Evolutionary conservation across 139 green algal genomes (phyloP).

Genomic region (Pycnococcus provasolii): DNA sequence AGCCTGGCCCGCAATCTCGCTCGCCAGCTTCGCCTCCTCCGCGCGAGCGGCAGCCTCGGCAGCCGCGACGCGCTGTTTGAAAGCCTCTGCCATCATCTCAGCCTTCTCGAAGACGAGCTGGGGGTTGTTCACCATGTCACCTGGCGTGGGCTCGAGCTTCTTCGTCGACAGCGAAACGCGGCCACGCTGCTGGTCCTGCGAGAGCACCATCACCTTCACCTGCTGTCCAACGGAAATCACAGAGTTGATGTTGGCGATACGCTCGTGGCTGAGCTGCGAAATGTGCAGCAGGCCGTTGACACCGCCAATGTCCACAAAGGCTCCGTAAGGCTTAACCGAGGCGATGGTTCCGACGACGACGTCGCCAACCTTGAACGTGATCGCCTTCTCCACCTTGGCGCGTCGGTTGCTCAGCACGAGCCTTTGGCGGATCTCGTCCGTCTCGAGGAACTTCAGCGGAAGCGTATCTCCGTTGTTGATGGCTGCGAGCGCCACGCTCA

Average conservation of each 20-base stretch:
- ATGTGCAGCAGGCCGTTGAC: conserved; percentile 91
- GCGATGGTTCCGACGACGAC: conserved; percentile 83
- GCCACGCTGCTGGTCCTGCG: conserved; percentile 69
- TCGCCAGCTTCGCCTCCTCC: conserved; percentile 28
- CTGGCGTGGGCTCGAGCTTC: conserved; percentile 91
- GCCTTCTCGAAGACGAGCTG: conserved; percentile 84
- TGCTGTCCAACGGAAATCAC: conserved; percentile 75
- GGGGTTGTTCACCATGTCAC: conserved; percentile 89
- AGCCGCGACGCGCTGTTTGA: conserved; percentile 44
- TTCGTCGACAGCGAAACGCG: conserved; percentile 87
- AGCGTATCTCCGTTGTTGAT: conserved; percentile 50
- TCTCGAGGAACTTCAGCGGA: conserved; percentile 85
- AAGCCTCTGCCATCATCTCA: conserved; percentile 84
- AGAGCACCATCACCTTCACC: conserved; percentile 97
- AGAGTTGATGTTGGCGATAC: conserved; percentile 78
- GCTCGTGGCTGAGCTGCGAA: conserved; percentile 87
- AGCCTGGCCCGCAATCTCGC: conserved; percentile 4
- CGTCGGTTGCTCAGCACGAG: conserved; percentile 72
- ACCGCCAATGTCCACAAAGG: conserved; percentile 91
- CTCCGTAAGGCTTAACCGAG: conserved; percentile 86
- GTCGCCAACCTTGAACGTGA: conserved; percentile 56
- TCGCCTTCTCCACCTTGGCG: conserved; percentile 31
- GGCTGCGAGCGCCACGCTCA: conserved; percentile 22
- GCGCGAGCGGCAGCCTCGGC: conserved; percentile 33
- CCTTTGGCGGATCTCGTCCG: conserved; percentile 75